Evolutionary conservation across 1,284 basidiomycete species (phyloP).

Genomic region (Violaceomyces palustris): DNA sequence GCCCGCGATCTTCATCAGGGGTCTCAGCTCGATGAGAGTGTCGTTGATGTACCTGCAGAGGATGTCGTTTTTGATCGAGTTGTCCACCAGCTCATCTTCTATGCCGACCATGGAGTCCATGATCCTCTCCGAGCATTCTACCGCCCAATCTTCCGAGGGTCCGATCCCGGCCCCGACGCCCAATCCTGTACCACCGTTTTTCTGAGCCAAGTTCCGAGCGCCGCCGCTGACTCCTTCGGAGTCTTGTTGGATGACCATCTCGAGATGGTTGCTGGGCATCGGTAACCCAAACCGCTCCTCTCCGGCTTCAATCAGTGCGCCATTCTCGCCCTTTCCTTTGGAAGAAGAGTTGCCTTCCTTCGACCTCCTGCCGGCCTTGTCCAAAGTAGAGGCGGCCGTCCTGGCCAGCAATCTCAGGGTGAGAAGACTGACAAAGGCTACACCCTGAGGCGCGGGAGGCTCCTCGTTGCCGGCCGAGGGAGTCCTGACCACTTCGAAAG

Average conservation of each 20-base stretch:
- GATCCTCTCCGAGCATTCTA: conserved; percentile 28
- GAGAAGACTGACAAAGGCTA: conserved; percentile 37
- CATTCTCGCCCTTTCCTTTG: no score
- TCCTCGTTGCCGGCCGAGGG: conserved; percentile 35
- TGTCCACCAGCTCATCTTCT: conserved; percentile 36
- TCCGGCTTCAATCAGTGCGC: no score
- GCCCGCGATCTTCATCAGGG: no score
- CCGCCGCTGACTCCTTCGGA: conserved; percentile 14
- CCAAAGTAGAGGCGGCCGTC: conserved; percentile 25
- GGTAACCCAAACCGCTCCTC: conserved; percentile 46
- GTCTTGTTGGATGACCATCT: no score
- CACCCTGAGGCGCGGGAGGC: conserved; percentile 34
- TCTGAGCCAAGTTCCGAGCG: no score
- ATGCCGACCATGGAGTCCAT: conserved; percentile 37
- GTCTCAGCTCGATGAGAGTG: conserved; percentile 34
- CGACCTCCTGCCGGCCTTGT: conserved; percentile 32
- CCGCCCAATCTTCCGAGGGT: conserved; percentile 12
- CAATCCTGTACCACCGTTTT: no score
- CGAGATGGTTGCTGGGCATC: conserved; percentile 25
- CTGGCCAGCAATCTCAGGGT: conserved; percentile 44
- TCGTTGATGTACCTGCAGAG: conserved; percentile 45
- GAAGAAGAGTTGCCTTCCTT: no score
- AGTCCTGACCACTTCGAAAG: conserved; percentile 44
- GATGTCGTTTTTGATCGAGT: conserved; percentile 44
- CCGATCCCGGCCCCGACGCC: not conserved